Percentiles rank a stretch among this genome's conserved stretches.
Conservation (phyloP, 2,329 filamentous ascomycete species). For the Penicillium sp. region DNA sequence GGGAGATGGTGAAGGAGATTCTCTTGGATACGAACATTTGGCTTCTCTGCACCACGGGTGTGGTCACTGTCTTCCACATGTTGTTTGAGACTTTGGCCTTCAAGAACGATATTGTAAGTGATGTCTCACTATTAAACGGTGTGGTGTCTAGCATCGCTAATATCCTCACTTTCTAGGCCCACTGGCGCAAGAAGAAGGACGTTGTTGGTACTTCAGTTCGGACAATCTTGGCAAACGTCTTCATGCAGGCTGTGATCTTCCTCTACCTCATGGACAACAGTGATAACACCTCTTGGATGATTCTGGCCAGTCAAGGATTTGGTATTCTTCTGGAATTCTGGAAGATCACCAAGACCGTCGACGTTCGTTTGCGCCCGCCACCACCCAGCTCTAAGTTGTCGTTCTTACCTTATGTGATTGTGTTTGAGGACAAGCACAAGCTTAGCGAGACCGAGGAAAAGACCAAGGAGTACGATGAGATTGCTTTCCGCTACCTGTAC, state of each 20-base stretch:
- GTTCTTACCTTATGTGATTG: conserved; percentile 74
- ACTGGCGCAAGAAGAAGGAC: conserved; percentile 99
- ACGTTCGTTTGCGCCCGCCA: conserved; percentile 75
- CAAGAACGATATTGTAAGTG: conserved; percentile 80
- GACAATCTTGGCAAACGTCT: conserved; percentile 93
- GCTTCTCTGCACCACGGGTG: conserved; percentile 76
- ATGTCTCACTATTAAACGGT: neutral
- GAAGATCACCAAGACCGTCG: conserved; percentile 95
- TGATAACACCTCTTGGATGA: conserved; percentile 99
- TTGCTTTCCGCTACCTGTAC: conserved; percentile 97
- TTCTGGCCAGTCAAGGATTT: conserved; percentile 86
- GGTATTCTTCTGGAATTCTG: conserved; percentile 78
- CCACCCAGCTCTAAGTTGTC: conserved; percentile 68
- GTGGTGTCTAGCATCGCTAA: conserved; percentile 15
- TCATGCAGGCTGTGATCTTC: conserved; percentile 96
- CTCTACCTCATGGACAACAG: conserved; percentile 96
- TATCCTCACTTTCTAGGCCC: conserved; percentile 50
- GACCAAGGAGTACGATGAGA: conserved; percentile 97
- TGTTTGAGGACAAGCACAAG: conserved; percentile 95
- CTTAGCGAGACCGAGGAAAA: conserved; percentile 94
- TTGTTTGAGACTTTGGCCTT: conserved; percentile 95
- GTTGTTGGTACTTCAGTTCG: conserved; percentile 95
- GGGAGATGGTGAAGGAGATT: conserved; percentile 96
- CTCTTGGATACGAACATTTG: conserved; percentile 92
- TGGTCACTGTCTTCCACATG: conserved; percentile 88